Percentiles rank a stretch among this genome's conserved stretches.
phyloP scores from a whole-genome alignment of 2,329 filamentous ascomycete genomes.

The Monilinia aucupariae region DNA sequence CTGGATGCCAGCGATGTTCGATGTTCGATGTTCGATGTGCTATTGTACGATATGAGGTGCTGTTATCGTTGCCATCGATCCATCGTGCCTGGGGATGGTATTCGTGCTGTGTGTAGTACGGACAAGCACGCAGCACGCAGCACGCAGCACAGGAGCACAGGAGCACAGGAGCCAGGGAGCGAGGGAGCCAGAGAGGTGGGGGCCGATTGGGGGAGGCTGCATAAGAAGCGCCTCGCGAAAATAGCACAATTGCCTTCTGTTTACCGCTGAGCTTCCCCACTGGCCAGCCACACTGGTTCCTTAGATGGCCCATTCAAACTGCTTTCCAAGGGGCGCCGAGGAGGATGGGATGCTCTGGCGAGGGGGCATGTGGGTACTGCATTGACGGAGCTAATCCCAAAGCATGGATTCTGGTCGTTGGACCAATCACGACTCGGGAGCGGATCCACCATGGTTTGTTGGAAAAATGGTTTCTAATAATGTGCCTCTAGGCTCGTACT shows the following conservation, averaged over 20 bases:
- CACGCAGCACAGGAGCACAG: no score
- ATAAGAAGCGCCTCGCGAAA: slow-evolving; percentile 35
- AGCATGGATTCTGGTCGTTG: neutral
- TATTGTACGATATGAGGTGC: slow-evolving; percentile 10
- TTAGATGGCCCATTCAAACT: slow-evolving; percentile 16
- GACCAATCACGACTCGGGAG: neutral
- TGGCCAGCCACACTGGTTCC: slow-evolving; percentile 24
- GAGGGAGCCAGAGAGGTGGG: slow-evolving; percentile 21
- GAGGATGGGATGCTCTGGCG: neutral
- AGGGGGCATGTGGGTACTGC: neutral
- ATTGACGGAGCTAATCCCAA: slow-evolving; percentile 1
- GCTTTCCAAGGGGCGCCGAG: slow-evolving; percentile 10
- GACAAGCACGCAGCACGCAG: slow-evolving; percentile 19
- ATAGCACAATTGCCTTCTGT: slow-evolving; percentile 26
- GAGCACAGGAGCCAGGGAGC: no score
- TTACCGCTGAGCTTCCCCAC: slow-evolving; percentile 20
- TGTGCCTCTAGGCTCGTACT: slow-evolving; percentile 9
- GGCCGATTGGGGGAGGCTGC: slow-evolving; percentile 30
- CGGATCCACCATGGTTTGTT: neutral
- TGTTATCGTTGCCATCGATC: slow-evolving; percentile 7
- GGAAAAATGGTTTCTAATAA: slow-evolving; percentile 4
- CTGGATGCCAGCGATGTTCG: slow-evolving; percentile 1
- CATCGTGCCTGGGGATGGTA: slow-evolving; percentile 11
- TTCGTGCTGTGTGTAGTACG: neutral
- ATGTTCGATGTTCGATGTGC: slow-evolving; percentile 9